Conservation (phyloP, 352 stramenopile genomes). For the Phytophthora europaea region DNA sequence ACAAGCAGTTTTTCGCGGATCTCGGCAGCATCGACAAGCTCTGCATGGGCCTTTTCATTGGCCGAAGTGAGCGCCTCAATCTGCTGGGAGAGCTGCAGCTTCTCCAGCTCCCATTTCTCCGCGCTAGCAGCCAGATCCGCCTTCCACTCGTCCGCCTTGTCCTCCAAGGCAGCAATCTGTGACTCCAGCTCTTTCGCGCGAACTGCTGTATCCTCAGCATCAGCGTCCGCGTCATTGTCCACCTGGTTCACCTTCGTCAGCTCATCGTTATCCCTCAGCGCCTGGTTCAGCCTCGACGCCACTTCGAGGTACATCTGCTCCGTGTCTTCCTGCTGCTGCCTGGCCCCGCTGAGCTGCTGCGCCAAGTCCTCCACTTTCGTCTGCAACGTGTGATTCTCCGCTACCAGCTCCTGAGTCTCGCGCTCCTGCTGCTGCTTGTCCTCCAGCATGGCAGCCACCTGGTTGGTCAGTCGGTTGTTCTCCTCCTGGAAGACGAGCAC, state of each 20-base stretch:
- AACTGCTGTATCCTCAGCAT: not conserved
- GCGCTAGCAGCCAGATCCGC: constrained; percentile 14
- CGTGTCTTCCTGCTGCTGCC: constrained; percentile 68
- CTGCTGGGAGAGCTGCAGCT: constrained; percentile 33
- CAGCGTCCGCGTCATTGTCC: not conserved
- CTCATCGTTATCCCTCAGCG: constrained; percentile 48
- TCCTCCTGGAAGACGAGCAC: constrained; percentile 67
- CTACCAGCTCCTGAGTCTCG: constrained; percentile 38
- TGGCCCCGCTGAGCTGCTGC: constrained; percentile 49
- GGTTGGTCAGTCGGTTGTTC: constrained; percentile 57
- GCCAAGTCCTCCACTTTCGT: constrained; percentile 56
- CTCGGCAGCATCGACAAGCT: constrained; percentile 46
- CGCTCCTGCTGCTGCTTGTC: constrained; percentile 66
- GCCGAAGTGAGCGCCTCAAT: constrained; percentile 35
- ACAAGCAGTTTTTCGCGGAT: constrained; percentile 56
- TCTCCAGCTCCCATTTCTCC: constrained; percentile 32
- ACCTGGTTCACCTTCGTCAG: constrained; percentile 19
- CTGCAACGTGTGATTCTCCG: constrained; percentile 42
- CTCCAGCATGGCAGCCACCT: constrained; percentile 51
- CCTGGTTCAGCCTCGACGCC: constrained; percentile 69
- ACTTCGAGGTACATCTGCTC: constrained; percentile 69
- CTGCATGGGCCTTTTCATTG: constrained; percentile 26
- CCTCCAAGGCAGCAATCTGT: constrained; percentile 19
- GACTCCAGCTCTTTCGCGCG: constrained; percentile 10
- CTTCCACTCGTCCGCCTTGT: constrained; percentile 7